A percentile compares a stretch with the other conserved stretches of the same genome.
phyloP scores from a whole-genome alignment of 768 basidiomycete species.

The Trametes cubensis region DNA sequence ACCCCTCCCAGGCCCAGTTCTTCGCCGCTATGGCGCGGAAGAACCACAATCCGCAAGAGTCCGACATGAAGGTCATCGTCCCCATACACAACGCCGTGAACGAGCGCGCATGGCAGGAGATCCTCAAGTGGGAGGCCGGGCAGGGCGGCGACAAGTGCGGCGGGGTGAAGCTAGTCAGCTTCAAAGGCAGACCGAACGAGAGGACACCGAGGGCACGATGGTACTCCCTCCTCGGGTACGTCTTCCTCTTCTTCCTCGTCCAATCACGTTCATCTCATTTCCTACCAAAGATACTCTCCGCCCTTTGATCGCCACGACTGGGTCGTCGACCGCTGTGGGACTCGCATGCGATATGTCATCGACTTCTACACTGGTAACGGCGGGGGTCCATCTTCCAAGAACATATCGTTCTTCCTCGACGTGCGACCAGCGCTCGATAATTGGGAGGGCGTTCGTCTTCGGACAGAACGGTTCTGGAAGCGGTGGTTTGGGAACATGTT shows the following conservation, averaged over 20 bases:
- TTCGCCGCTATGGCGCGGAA: slow-evolving; percentile 96
- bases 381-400: slow-evolving; percentile 45
- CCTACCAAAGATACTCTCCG: slow-evolving; percentile 69
- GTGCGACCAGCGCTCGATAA: slow-evolving; percentile 92
- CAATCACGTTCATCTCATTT: slow-evolving; percentile 19
- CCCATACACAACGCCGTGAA: slow-evolving; percentile 99
- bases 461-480: slow-evolving; percentile 59
- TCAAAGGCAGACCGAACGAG: slow-evolving; percentile 86
- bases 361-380: slow-evolving; percentile 93
- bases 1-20: slow-evolving; percentile 98
- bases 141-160: slow-evolving; percentile 84
- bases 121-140: slow-evolving; percentile 61
- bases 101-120: slow-evolving; percentile 61
- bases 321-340: slow-evolving; percentile 92
- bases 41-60: slow-evolving; percentile 81
- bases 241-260: slow-evolving; percentile 1
- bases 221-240: slow-evolving; percentile 83
- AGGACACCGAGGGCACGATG: slow-evolving; percentile 78
- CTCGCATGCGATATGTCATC: slow-evolving; percentile 89
- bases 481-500: slow-evolving; percentile 33
- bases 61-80: slow-evolving; percentile 95
- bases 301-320: slow-evolving; percentile 99
- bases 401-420: slow-evolving; percentile 89
- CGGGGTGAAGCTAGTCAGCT: slow-evolving; percentile 80
- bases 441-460: slow-evolving; percentile 92